Evolutionary conservation across 257 asterid genomes (phyloP), one percentile per base, ranked within the genome.

Genomic region (Rubia yunnanensis): DNA sequence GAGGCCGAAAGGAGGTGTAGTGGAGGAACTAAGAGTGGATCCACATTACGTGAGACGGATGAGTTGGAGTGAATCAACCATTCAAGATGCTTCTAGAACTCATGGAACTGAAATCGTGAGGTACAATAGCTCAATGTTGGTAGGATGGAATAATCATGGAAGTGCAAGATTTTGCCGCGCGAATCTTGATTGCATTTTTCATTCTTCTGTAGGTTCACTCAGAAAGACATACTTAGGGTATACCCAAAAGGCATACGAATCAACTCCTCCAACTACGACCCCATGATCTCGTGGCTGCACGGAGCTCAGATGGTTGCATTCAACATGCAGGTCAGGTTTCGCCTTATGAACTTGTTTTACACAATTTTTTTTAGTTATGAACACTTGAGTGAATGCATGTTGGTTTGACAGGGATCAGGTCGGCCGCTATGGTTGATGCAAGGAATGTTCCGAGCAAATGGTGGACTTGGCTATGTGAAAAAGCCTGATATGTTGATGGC

Each of bases 221-320:
- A 83, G 77, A 83, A 72, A 73, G 87, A 89, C 60, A 80, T 89
- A 62, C 85, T 89, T 31, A 70, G 96, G 74, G 86, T 89, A 65
- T 89, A 85, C 72, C 96, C 96, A 11, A 87, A 87, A 77, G 96
- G 96, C 64, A 87, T 83, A 41, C 81, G 95, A 41, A 74, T 89
- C 64, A 80, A 74, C 80, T 89, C 96, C 20, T 89, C 96, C 60
- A 89, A 89, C 69, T 89, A 80, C 81, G 85, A 87, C 73, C 95
- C 96, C 28, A 84, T 83, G 65, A 65, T 81, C 38, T 94, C 88
- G 41, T 89, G 96, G 96, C 75, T 87, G 81, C 95, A 85, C 36
- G 96, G 96, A 61, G 96, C 96, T 79, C 96, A 89, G 73, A 89
- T 89, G 95, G 85, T 89, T 68, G 96, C 96, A 24, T 89, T 89